A percentile compares a stretch with the other conserved stretches of the same genome.
Evolutionary conservation across 2,329 filamentous ascomycete species (phyloP).

Genomic region (Fusarium denticulatum): DNA sequence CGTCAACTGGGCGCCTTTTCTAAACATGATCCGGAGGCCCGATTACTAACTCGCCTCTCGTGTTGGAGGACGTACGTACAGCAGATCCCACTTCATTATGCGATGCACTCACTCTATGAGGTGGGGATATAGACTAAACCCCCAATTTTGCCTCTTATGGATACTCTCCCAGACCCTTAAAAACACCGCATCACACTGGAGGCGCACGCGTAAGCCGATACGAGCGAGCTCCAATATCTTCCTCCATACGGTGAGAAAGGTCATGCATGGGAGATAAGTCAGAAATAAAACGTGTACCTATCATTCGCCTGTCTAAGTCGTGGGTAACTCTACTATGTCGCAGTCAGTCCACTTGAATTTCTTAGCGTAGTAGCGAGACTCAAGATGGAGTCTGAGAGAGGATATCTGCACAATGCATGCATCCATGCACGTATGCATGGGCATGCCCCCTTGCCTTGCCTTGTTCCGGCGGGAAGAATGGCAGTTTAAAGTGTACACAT

Average conservation of each 20-base stretch:
- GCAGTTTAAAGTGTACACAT: not conserved
- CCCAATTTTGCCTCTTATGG: constrained; percentile 12
- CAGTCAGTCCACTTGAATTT: constrained; percentile 8
- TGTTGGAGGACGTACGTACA: not conserved
- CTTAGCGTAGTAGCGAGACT: not conserved
- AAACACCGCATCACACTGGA: constrained; percentile 7
- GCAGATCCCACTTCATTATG: not conserved
- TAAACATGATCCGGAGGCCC: not conserved
- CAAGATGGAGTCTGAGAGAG: not conserved
- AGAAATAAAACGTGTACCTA: not conserved
- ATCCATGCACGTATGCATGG: not conserved
- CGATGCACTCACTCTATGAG: not conserved
- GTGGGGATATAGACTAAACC: not conserved
- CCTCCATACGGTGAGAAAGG: not conserved
- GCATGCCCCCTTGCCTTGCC: not conserved
- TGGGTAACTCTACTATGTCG: not conserved
- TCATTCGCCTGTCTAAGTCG: not conserved
- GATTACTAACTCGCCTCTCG: not conserved
- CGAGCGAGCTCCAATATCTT: constrained; percentile 27
- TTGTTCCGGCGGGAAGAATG: not conserved
- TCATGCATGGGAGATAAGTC: not conserved
- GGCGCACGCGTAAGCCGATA: constrained; percentile 40
- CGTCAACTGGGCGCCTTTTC: not conserved
- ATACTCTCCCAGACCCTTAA: not conserved
- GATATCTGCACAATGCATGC: not conserved